These are phyloP conservation scores for Vickermania ingenoplastis DNA, from an alignment of 208 protist species.

Conservation along the genomic window DNA sequence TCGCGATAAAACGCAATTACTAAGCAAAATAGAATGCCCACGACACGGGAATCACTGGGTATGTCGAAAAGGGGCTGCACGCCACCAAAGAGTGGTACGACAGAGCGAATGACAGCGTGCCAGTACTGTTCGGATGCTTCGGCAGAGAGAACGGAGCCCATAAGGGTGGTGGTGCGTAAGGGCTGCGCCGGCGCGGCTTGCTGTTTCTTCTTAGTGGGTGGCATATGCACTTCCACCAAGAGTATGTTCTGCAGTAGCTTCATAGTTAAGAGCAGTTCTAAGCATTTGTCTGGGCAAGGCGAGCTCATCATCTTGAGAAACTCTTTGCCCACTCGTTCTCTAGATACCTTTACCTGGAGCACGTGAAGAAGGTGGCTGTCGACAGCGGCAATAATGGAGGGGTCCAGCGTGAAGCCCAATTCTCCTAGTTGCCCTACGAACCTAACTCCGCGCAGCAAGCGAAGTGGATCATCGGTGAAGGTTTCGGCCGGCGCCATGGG, in stretches of 20 bases:
- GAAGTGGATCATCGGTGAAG: slow-evolving; percentile 91
- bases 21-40: slow-evolving; percentile 20
- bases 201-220: slow-evolving; percentile 25
- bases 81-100: background rate
- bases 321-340: slow-evolving; percentile 81
- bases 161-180: background rate
- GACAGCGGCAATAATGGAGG: slow-evolving; percentile 33
- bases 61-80: background rate
- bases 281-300: slow-evolving; percentile 40
- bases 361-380: slow-evolving; percentile 37
- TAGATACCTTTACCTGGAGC: slow-evolving; percentile 70
- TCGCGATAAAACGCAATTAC: slow-evolving; percentile 41
- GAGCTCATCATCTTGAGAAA: slow-evolving; percentile 70
- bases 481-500: slow-evolving; percentile 75
- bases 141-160: no score
- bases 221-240: slow-evolving; percentile 48
- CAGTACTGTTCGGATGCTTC: slow-evolving; percentile 17
- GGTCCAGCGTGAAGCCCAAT: slow-evolving; percentile 79
- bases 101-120: slow-evolving; percentile 23
- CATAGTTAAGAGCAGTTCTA: slow-evolving; percentile 43
- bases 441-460: slow-evolving; percentile 88
- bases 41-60: background rate
- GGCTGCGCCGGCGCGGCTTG: slow-evolving; percentile 6
- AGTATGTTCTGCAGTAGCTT: slow-evolving; percentile 55
- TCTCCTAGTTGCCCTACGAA: slow-evolving; percentile 85